These are phyloP conservation scores for Prinsepia uniflora DNA, from an alignment of 306 rosid species.

Conservation along the genomic window DNA sequence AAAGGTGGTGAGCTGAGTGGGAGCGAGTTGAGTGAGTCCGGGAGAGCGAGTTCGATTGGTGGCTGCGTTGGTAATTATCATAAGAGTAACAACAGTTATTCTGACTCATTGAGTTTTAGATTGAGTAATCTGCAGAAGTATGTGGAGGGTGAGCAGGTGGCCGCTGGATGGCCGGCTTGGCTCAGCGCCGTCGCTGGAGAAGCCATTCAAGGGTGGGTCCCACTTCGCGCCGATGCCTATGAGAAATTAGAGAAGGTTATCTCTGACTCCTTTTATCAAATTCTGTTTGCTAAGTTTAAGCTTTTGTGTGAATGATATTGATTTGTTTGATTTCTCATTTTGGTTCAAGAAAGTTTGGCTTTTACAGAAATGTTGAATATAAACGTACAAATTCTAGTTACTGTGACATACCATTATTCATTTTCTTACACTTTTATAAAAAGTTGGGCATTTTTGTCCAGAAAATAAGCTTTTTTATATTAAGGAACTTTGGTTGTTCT, in stretches of 20 bases:
- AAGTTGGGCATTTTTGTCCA: background rate
- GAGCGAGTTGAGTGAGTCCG: constrained; percentile 76
- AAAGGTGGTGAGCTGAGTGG: constrained; percentile 48
- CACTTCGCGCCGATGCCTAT: constrained; percentile 75
- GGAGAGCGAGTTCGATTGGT: constrained; percentile 61
- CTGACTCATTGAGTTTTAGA: constrained; percentile 75
- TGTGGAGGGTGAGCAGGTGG: constrained; percentile 81
- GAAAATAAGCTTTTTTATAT: background rate
- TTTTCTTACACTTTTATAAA: background rate
- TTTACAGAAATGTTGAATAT: background rate
- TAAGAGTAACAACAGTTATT: background rate
- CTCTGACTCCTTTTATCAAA: background rate
- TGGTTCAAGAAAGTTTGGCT: background rate
- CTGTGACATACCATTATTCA: background rate
- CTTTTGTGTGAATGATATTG: background rate
- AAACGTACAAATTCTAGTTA: background rate
- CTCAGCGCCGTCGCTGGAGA: constrained; percentile 89
- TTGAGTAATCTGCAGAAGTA: constrained; percentile 73
- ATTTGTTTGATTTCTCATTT: background rate
- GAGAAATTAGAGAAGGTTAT: constrained; percentile 89
- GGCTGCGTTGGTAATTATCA: constrained; percentile 11
- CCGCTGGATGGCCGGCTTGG: constrained; percentile 99
- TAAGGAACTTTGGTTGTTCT: background rate
- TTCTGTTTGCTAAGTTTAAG: background rate
- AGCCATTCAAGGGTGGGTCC: constrained; percentile 98